Conservation (phyloP, 2,329 filamentous ascomycete species). For the Cladobotryum protrusum region DNA sequence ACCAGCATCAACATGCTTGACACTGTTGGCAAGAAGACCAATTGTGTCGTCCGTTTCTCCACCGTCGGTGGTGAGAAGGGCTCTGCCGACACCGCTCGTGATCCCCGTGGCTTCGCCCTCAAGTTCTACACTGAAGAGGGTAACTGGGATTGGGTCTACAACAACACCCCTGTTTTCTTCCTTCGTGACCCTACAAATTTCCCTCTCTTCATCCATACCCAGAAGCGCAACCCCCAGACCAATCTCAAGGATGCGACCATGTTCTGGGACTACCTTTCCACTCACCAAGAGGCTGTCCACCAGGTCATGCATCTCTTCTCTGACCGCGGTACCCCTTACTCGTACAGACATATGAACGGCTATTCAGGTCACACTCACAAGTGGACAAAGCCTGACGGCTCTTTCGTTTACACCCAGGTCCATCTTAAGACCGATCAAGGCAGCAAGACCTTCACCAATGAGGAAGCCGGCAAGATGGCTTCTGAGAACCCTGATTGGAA, state of each 20-base stretch:
- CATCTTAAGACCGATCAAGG: constrained; percentile 60
- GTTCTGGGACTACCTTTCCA: constrained; percentile 44
- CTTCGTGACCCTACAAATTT: constrained; percentile 68
- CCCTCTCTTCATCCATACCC: constrained; percentile 69
- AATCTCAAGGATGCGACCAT: constrained; percentile 64
- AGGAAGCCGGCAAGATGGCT: constrained; percentile 48
- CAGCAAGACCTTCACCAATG: constrained; percentile 51
- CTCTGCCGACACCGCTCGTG: constrained; percentile 60
- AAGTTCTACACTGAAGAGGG: constrained; percentile 61
- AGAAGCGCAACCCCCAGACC: constrained; percentile 68
- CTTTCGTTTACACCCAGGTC: constrained; percentile 60
- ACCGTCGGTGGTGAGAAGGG: constrained; percentile 65
- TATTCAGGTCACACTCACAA: constrained; percentile 64
- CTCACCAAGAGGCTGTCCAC: constrained; percentile 57
- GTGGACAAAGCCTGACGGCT: constrained; percentile 58
- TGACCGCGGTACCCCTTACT: constrained; percentile 60
- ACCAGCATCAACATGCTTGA: constrained; percentile 49
- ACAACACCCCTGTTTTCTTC: constrained; percentile 76
- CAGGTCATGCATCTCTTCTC: constrained; percentile 61
- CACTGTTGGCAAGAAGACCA: constrained; percentile 45
- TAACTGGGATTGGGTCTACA: constrained; percentile 67
- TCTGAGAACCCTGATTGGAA: constrained; percentile 56
- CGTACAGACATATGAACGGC: constrained; percentile 60
- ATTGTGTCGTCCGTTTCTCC: constrained; percentile 60
- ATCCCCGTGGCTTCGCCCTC: constrained; percentile 62